Conservation (phyloP, 1,284 basidiomycete genomes). For the Cryptococcus depauperatus region DNA sequence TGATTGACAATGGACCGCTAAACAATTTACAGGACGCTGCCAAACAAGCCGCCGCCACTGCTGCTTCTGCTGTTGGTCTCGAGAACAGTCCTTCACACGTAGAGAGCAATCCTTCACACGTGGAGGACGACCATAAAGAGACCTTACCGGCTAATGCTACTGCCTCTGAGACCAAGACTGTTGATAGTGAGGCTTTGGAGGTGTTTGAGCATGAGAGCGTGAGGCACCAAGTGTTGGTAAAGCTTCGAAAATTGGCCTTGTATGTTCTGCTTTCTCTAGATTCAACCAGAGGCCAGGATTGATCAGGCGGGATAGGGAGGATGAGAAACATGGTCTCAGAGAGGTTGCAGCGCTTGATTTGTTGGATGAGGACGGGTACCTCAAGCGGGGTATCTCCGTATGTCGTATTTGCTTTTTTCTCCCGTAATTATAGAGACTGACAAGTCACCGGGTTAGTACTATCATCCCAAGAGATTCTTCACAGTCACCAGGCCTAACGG, state of each 20-base stretch:
- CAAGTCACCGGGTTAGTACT: slow-evolving; percentile 19
- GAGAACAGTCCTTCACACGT: slow-evolving; percentile 15
- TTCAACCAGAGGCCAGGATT: background rate
- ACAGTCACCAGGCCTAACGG: slow-evolving; percentile 28
- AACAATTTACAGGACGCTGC: slow-evolving; percentile 7
- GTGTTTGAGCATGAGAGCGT: slow-evolving; percentile 31
- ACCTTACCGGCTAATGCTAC: slow-evolving; percentile 23
- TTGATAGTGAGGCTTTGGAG: slow-evolving; percentile 26
- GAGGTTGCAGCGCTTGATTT: slow-evolving; percentile 31
- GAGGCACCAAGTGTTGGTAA: slow-evolving; percentile 32
- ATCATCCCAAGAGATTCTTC: slow-evolving; percentile 34
- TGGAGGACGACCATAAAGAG: slow-evolving; percentile 15
- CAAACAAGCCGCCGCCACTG: slow-evolving; percentile 9
- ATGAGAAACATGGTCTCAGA: slow-evolving; percentile 28
- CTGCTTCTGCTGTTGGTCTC: slow-evolving; percentile 9
- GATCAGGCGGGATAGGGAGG: slow-evolving; percentile 17
- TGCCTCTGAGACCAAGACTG: slow-evolving; percentile 14
- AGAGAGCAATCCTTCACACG: too few relatives aligned
- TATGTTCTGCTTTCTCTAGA: slow-evolving; percentile 12
- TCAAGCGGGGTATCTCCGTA: slow-evolving; percentile 33
- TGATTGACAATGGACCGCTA: background rate
- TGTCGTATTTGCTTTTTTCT: slow-evolving; percentile 8
- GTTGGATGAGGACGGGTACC: slow-evolving; percentile 15
- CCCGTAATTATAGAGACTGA: background rate
- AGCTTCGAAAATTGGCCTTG: slow-evolving; percentile 37